These are phyloP conservation scores for Penicillium paradoxum DNA, from an alignment of 495 filamentous ascomycete species.

Conservation along the genomic window DNA sequence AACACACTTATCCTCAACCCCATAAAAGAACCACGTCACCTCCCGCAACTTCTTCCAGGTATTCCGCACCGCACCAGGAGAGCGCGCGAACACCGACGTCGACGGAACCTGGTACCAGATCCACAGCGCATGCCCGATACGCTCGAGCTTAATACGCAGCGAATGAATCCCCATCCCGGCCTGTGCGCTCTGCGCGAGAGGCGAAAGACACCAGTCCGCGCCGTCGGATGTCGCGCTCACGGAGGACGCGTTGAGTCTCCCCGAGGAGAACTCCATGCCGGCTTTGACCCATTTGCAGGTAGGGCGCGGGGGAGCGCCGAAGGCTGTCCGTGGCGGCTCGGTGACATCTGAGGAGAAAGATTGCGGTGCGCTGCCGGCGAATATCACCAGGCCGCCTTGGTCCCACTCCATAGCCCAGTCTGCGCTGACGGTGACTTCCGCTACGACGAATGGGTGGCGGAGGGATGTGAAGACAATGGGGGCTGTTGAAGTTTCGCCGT, in stretches of 20 bases:
- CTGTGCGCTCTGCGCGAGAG: slow-evolving; percentile 27
- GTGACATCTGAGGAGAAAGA: slow-evolving; percentile 24
- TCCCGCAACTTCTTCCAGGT: slow-evolving; percentile 56
- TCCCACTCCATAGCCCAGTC: slow-evolving; percentile 60
- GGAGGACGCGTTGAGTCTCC: slow-evolving; percentile 48
- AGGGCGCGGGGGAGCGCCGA: slow-evolving; percentile 4
- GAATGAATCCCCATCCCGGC: slow-evolving; percentile 29
- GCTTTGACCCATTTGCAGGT: slow-evolving; percentile 58
- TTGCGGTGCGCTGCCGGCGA: slow-evolving; percentile 63
- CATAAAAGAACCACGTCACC: slow-evolving; percentile 58
- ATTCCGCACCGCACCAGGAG: slow-evolving; percentile 39
- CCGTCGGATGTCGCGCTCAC: slow-evolving; percentile 54
- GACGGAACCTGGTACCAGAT: slow-evolving; percentile 51
- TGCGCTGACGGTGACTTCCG: slow-evolving; percentile 55
- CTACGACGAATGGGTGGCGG: slow-evolving; percentile 48
- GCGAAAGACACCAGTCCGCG: slow-evolving; percentile 52
- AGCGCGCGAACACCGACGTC: slow-evolving; percentile 29
- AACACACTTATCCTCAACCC: slow-evolving; percentile 54
- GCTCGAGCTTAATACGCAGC: slow-evolving; percentile 54
- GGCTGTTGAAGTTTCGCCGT: slow-evolving; percentile 51
- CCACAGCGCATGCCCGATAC: slow-evolving; percentile 52
- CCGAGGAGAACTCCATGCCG: slow-evolving; percentile 52
- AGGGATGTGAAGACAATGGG: slow-evolving; percentile 55
- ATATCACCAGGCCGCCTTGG: slow-evolving; percentile 70
- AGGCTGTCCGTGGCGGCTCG: background rate